Base-by-base conservation (phyloP, 2,329 filamentous ascomycete species). In the Diaporthe nobilis region DNA sequence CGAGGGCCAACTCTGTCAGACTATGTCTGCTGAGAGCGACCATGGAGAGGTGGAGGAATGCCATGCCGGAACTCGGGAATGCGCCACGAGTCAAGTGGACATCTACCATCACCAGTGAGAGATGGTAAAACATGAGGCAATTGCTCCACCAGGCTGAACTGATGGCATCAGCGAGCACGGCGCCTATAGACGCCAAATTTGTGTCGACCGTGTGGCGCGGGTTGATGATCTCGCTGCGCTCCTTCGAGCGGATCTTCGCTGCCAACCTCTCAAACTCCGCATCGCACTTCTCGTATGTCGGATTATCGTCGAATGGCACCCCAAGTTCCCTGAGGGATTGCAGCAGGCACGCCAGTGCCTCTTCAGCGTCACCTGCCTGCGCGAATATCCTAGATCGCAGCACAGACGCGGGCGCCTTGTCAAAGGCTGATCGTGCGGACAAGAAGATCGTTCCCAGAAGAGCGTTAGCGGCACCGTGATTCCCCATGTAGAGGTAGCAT, bases 401-500 rank as follows among this genome's bases (percentile, higher is more conserved):
- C 55, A 98, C 93, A 86, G 93, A 97, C 0, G 95, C 94, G 12
- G 94, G 93, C 1, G 94, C 94, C 85, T 95, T 97, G 83, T 98
- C 95, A 8, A 94, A 89, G 0, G 94, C 86, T 25, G 92, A 92
- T 78, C 90, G 92, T 0, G 94, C 94, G 79, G 94, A 90, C 44
- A 85, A 83, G 79, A 97, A 94, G 7, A 97, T 91, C 3, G 90
- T 90, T 31, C 90, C 85, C 17, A 98, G 89, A n/a, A 96, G 85
- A 39, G 88, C 86, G 57, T 92, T 89, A 31, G 95, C 94, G 71
- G 93, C 89, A 1, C 89, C 86, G 75, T 93, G 91, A 78, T 95
- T 91, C 6, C 92, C 92, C 86, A 96, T 93, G 72, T 72, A 77
- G 80, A 95, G 91, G 79, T 94, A 93, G 81, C 94, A 95, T 82